A percentile compares a stretch with the other conserved stretches of the same genome.
phyloP scores from a whole-genome alignment of 2,329 filamentous ascomycete genomes.

The Penicillium sp. region DNA sequence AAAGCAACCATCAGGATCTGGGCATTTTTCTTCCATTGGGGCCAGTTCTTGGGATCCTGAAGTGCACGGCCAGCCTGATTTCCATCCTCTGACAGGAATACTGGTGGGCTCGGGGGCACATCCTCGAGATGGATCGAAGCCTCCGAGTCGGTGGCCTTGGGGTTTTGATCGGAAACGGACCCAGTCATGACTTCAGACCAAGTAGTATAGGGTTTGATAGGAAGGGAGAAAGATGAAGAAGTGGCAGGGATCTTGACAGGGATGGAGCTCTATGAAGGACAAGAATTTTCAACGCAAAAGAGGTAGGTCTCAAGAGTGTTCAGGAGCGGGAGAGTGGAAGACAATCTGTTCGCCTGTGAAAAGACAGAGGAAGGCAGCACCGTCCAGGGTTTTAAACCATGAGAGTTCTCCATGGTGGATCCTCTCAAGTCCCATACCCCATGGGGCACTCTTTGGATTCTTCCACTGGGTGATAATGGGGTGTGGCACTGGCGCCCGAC shows the following conservation, averaged over 20 bases:
- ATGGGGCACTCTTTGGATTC: background rate
- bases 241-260: background rate
- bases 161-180: too few species aligned
- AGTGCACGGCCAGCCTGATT: background rate
- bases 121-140: slow-evolving; percentile 19
- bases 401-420: background rate
- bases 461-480: background rate
- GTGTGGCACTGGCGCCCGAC: background rate
- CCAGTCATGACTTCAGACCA: background rate
- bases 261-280: background rate
- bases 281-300: background rate
- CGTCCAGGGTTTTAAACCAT: background rate
- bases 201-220: background rate
- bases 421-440: background rate
- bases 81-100: background rate
- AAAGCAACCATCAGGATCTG: slow-evolving; percentile 58
- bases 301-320: background rate
- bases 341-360: background rate
- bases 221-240: background rate
- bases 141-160: background rate
- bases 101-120: background rate
- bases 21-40: slow-evolving; percentile 40
- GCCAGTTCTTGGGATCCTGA: slow-evolving; percentile 28
- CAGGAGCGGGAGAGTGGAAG: background rate
- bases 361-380: background rate